These are phyloP conservation scores for Mycogone perniciosa DNA, from an alignment of 2,329 filamentous ascomycete genomes.

Conservation along the genomic window DNA sequence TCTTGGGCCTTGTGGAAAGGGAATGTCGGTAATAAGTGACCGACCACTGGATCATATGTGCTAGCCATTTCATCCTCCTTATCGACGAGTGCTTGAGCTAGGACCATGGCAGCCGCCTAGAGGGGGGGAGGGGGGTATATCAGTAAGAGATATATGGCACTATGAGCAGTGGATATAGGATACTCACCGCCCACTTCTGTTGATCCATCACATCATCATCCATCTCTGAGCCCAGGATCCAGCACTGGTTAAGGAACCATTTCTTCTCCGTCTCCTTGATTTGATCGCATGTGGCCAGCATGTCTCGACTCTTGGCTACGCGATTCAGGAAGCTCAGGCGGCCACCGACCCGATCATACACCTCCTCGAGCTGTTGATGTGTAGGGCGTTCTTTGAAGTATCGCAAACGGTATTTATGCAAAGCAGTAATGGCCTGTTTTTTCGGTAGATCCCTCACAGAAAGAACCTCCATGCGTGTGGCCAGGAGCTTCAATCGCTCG, in stretches of 20 bases:
- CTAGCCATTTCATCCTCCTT: conserved; percentile 61
- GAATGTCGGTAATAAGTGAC: conserved; percentile 73
- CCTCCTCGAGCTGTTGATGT: conserved; percentile 56
- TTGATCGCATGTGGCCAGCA: conserved; percentile 71
- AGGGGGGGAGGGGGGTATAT: not conserved
- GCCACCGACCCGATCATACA: conserved; percentile 84
- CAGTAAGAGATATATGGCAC: not conserved
- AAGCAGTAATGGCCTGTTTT: conserved; percentile 65
- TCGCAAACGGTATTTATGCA: conserved; percentile 71
- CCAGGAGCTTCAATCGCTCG: conserved; percentile 84
- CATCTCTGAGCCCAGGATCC: conserved; percentile 67
- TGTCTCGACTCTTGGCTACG: conserved; percentile 79
- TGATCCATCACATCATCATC: conserved; percentile 99
- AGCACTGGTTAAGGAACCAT: conserved; percentile 73
- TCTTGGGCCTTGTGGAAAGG: conserved; percentile 78
- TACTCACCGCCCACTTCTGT: conserved; percentile 83
- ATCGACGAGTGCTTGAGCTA: conserved; percentile 87
- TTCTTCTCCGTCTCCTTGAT: conserved; percentile 64
- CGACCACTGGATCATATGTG: conserved; percentile 58
- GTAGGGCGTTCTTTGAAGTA: conserved; percentile 62
- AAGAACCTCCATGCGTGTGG: conserved; percentile 91
- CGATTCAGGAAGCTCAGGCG: conserved; percentile 81
- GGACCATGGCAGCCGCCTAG: conserved; percentile 83
- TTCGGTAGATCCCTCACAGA: conserved; percentile 80
- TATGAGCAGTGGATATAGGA: not conserved